A percentile compares a stretch with the other conserved stretches of the same genome.
Evolutionary conservation across 495 filamentous ascomycete genomes (phyloP).

Genomic region (Aspergillus asperescens): DNA sequence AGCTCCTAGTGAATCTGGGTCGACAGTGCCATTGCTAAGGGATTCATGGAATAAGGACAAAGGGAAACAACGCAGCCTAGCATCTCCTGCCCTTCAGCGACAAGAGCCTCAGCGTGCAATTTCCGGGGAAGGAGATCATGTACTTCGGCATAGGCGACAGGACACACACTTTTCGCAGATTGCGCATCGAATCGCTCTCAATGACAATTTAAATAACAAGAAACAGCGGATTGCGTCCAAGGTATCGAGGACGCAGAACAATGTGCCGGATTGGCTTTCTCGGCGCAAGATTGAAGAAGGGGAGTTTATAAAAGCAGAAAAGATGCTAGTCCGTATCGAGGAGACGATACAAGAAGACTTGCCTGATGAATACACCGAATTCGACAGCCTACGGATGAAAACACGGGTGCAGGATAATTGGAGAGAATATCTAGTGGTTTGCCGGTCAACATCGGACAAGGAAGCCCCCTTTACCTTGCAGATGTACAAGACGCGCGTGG

Average conservation of each 20-base stretch:
- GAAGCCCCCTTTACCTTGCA: slow-evolving; percentile 55
- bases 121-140: slow-evolving; percentile 5
- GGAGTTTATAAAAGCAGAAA: slow-evolving; percentile 67
- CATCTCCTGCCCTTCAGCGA: slow-evolving; percentile 24
- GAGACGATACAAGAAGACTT: slow-evolving; percentile 48
- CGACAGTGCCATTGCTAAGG: slow-evolving; percentile 35
- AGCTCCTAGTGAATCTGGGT: slow-evolving; percentile 35
- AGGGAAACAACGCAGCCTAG: slow-evolving; percentile 19
- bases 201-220: slow-evolving; percentile 39
- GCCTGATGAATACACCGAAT: slow-evolving; percentile 63
- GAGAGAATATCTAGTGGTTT: slow-evolving; percentile 68
- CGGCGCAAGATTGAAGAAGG: slow-evolving; percentile 49
- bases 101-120: slow-evolving; percentile 35
- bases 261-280: slow-evolving; percentile 34
- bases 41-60: slow-evolving; percentile 21
- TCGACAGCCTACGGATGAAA: slow-evolving; percentile 56
- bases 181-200: slow-evolving; percentile 41
- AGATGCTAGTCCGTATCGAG: slow-evolving; percentile 67
- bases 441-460: slow-evolving; percentile 50
- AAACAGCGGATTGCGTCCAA: slow-evolving; percentile 34
- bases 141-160: slow-evolving; percentile 1
- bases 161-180: slow-evolving; percentile 22
- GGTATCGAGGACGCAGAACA: slow-evolving; percentile 36
- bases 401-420: slow-evolving; percentile 61
- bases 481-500: slow-evolving; percentile 66